Conservation (phyloP, 306 rosid genomes). For the Rosa persica region DNA sequence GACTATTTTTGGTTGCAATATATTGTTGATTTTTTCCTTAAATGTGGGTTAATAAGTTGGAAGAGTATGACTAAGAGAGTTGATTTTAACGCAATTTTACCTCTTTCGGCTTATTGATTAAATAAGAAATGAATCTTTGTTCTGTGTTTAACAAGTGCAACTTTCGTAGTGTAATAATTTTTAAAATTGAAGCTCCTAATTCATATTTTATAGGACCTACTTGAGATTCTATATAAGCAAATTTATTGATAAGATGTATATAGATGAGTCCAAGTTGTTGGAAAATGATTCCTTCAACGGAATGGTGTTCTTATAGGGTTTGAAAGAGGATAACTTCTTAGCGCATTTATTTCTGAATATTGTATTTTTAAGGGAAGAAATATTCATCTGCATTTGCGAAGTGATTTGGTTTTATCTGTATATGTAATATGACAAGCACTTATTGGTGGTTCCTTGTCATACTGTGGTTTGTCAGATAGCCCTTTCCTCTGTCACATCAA, state of each 20-base stretch:
- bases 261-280: background rate
- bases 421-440: background rate
- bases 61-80: background rate
- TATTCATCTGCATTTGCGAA: background rate
- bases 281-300: background rate
- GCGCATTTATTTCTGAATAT: background rate
- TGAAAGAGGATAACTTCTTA: background rate
- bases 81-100: background rate
- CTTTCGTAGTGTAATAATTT: no score
- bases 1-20: background rate
- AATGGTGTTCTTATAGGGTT: background rate
- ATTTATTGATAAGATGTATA: background rate
- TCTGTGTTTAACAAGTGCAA: no score
- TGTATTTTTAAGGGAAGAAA: background rate
- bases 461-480: background rate
- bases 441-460: background rate
- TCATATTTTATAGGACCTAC: background rate
- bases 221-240: background rate
- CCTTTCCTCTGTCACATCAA: background rate
- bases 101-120: background rate
- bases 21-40: background rate
- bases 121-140: no score
- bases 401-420: background rate
- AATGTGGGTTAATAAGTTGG: background rate
- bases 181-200: no score